Evolutionary conservation across 2,329 filamentous ascomycete genomes (phyloP).

Genomic region (Apiospora marii): DNA sequence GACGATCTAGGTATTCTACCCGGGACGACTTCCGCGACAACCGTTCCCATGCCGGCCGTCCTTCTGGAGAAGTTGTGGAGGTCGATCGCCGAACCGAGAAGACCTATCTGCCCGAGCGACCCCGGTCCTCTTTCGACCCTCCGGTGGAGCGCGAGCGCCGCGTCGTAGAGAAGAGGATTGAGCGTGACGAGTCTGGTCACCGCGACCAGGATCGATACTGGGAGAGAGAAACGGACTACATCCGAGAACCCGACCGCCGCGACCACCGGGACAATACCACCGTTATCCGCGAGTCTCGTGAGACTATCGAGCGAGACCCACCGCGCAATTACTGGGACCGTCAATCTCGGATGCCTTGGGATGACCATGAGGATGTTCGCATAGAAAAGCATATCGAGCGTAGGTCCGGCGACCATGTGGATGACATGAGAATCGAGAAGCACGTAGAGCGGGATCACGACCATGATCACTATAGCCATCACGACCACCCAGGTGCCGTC

Average conservation of each 20-base stretch:
- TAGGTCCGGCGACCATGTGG: constrained; percentile 38
- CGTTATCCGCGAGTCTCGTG: constrained; percentile 53
- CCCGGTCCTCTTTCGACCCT: constrained; percentile 59
- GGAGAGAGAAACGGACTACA: constrained; percentile 35
- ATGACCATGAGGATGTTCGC: constrained; percentile 50
- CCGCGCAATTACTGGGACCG: constrained; percentile 54
- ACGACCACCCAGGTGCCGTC: constrained; percentile 58
- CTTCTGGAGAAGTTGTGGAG: constrained; percentile 51
- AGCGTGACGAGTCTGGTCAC: constrained; percentile 33
- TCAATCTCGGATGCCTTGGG: constrained; percentile 44
- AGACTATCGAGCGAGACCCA: constrained; percentile 50
- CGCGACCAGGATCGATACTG: constrained; percentile 26
- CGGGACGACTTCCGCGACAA: constrained; percentile 27
- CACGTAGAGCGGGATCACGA: constrained; percentile 38
- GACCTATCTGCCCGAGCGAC: constrained; percentile 55
- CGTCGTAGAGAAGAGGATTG: constrained; percentile 44
- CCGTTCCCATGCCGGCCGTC: constrained; percentile 43
- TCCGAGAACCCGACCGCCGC: constrained; percentile 38
- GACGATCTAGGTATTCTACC: constrained; percentile 51
- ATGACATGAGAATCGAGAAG: constrained; percentile 42
- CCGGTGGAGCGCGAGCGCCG: constrained; percentile 37
- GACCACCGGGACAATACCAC: neutral
- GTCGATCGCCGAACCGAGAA: constrained; percentile 52
- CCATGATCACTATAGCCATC: constrained; percentile 40
- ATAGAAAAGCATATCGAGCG: constrained; percentile 48